Conservation (phyloP, 2,329 filamentous ascomycete genomes). For the Xylariaceae sp. region DNA sequence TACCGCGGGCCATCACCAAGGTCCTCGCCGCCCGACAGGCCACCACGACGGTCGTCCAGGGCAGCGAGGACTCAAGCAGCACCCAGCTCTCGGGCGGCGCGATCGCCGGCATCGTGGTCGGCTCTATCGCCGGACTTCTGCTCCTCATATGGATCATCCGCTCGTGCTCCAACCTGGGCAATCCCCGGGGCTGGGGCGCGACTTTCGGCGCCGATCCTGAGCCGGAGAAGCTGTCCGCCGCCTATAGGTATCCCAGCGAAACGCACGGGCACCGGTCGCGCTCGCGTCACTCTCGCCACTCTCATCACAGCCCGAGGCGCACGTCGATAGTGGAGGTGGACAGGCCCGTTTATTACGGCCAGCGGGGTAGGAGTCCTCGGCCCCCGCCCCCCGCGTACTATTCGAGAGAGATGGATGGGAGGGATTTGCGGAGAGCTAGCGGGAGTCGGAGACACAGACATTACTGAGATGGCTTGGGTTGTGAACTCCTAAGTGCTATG, state of each 20-base stretch:
- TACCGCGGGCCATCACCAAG: slow-evolving; percentile 27
- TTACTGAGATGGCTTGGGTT: slow-evolving; percentile 4
- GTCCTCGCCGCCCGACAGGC: slow-evolving; percentile 32
- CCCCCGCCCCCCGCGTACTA: slow-evolving; percentile 32
- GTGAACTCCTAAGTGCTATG: no score
- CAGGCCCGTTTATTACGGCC: slow-evolving; percentile 27
- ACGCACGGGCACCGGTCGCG: slow-evolving; percentile 27
- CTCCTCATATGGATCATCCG: slow-evolving; percentile 51
- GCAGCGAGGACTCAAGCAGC: slow-evolving; percentile 22
- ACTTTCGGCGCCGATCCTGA: slow-evolving; percentile 33
- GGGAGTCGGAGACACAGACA: slow-evolving; percentile 27
- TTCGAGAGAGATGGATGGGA: slow-evolving; percentile 10
- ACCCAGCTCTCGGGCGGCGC: slow-evolving; percentile 48
- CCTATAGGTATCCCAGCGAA: slow-evolving; percentile 16
- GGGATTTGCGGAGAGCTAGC: slow-evolving; percentile 25
- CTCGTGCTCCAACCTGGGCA: slow-evolving; percentile 46
- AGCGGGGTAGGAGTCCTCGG: slow-evolving; percentile 27
- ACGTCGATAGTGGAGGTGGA: slow-evolving; percentile 25
- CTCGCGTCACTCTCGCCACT: slow-evolving; percentile 24
- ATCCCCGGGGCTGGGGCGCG: slow-evolving; percentile 29
- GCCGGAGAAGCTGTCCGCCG: slow-evolving; percentile 28
- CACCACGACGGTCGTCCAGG: slow-evolving; percentile 31
- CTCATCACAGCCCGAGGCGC: slow-evolving; percentile 18
- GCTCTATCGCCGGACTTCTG: slow-evolving; percentile 49
- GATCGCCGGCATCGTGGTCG: slow-evolving; percentile 56